These are phyloP conservation scores for Anaeramoeba ignava DNA, from an alignment of 78 protist species.

Conservation along the genomic window DNA sequence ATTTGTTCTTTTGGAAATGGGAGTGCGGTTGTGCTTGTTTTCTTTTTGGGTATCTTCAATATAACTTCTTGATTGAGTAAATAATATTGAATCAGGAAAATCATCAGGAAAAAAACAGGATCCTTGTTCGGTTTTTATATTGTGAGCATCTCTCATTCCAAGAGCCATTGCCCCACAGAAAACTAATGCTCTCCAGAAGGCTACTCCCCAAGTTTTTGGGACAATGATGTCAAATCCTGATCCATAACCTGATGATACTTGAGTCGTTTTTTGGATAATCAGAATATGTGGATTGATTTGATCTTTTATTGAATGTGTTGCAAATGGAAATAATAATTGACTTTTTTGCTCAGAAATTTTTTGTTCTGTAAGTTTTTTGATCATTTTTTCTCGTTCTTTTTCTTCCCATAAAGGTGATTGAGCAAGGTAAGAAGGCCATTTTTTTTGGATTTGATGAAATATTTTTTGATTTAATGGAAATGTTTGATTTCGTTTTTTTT, in stretches of 20 bases:
- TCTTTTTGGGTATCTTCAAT: background rate
- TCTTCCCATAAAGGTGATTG: background rate
- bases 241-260: background rate
- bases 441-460: background rate
- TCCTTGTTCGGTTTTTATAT: background rate
- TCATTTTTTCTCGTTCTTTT: background rate
- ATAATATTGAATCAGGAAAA: background rate
- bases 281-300: background rate
- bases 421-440: background rate
- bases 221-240: background rate
- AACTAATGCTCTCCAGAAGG: background rate
- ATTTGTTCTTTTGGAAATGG: background rate
- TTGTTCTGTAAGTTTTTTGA: background rate
- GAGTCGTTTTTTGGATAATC: background rate
- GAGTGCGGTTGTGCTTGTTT: background rate
- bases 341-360: background rate
- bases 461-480: background rate
- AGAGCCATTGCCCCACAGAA: background rate
- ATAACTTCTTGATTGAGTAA: background rate
- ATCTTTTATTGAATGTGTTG: background rate
- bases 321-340: background rate
- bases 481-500: background rate
- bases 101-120: background rate
- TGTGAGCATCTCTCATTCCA: background rate
- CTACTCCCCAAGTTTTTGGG: background rate